Conservation (phyloP, 2,329 filamentous ascomycete genomes). For the Fusarium pseudocircinatum region DNA sequence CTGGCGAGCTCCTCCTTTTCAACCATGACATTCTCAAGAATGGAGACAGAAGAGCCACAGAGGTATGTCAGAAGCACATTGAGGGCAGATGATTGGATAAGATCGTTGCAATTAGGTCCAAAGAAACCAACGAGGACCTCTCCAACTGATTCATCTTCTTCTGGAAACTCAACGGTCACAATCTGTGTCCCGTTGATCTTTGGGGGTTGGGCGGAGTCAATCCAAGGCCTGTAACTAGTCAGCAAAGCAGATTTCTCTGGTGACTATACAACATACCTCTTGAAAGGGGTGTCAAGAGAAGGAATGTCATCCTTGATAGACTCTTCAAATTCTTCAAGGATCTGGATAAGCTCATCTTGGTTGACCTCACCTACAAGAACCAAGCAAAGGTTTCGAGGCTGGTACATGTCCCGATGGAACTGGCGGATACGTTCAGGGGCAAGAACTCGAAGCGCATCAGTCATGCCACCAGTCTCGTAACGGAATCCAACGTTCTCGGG, state of each 20-base stretch:
- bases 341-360: constrained; percentile 79
- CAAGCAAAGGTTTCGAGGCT: constrained; percentile 92
- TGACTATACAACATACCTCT: constrained; percentile 56
- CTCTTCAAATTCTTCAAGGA: constrained; percentile 88
- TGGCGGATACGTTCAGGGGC: constrained; percentile 91
- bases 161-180: constrained; percentile 88
- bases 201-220: constrained; percentile 84
- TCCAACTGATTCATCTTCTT: constrained; percentile 93
- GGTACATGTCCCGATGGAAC: constrained; percentile 97
- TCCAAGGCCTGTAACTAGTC: constrained; percentile 71
- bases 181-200: constrained; percentile 76
- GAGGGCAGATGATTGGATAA: constrained; percentile 74
- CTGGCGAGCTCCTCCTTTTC: constrained; percentile 94
- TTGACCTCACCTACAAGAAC: constrained; percentile 93
- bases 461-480: constrained; percentile 98
- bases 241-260: not conserved
- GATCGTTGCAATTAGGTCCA: constrained; percentile 82
- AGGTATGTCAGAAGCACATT: constrained; percentile 86
- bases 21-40: constrained; percentile 91
- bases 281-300: constrained; percentile 77
- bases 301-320: constrained; percentile 87
- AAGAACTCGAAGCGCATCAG: constrained; percentile 86
- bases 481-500: constrained; percentile 91
- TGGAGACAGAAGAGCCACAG: constrained; percentile 89
- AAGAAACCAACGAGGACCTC: constrained; percentile 89